Percentiles rank a stretch among this genome's conserved stretches.
Evolutionary conservation across 345 rosid species (phyloP).

Genomic region (Populus alba): DNA sequence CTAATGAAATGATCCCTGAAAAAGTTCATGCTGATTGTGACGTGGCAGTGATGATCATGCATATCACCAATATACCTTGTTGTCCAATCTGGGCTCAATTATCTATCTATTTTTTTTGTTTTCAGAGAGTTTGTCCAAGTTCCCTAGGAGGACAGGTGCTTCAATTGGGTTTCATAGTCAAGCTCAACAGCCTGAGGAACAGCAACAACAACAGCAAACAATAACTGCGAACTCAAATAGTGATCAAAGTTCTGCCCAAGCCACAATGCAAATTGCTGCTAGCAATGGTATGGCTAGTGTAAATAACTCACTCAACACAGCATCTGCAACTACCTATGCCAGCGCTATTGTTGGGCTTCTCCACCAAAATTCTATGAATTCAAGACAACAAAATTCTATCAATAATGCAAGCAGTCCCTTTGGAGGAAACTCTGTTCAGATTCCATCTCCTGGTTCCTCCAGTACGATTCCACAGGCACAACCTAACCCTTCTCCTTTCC

Average conservation of each 20-base stretch:
- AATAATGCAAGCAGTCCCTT: conserved; percentile 74
- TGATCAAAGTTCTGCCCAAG: conserved; percentile 55
- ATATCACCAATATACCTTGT: background rate
- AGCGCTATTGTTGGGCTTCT: conserved; percentile 81
- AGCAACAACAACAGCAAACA: conserved; percentile 47
- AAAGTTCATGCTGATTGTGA: background rate
- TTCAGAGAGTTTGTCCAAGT: conserved; percentile 94
- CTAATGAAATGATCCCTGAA: background rate
- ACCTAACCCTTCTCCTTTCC: conserved; percentile 62
- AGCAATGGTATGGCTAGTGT: conserved; percentile 50
- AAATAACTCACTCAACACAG: conserved; percentile 54
- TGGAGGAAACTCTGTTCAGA: conserved; percentile 71
- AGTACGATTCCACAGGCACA: conserved; percentile 63
- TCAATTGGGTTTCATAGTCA: conserved; percentile 52
- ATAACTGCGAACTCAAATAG: conserved; percentile 43
- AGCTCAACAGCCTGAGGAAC: conserved; percentile 65
- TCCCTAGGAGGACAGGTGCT: conserved; percentile 67
- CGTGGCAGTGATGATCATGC: background rate
- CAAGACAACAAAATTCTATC: conserved; percentile 69
- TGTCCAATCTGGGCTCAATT: background rate
- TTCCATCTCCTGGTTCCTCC: conserved; percentile 76
- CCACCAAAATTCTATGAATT: conserved; percentile 86
- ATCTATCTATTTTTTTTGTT: conserved; percentile 2
- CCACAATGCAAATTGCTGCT: conserved; percentile 44
- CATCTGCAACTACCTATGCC: conserved; percentile 59